These are phyloP conservation scores for Canna indica DNA, from an alignment of 176 grass and related monocot species.

Conservation along the genomic window DNA sequence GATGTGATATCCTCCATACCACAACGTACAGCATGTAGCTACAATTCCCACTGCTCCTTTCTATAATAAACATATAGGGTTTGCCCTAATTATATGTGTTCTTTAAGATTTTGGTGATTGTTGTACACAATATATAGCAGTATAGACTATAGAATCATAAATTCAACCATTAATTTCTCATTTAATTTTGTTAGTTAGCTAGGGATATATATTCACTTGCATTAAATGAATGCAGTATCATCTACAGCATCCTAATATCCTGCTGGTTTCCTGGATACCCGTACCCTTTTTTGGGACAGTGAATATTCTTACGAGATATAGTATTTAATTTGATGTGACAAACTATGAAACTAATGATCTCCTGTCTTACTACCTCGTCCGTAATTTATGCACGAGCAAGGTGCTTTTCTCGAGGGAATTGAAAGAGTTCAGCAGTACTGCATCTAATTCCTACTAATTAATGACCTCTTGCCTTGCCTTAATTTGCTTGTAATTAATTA, in stretches of 20 bases:
- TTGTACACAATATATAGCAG: too few species aligned
- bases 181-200: too few species aligned
- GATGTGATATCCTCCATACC: background rate
- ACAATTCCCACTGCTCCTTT: background rate
- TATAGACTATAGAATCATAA: too few species aligned
- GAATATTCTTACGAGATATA: background rate
- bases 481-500: too few species aligned
- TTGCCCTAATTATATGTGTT: too few species aligned
- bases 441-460: too few species aligned
- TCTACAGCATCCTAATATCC: background rate
- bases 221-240: too few species aligned
- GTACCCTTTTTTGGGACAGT: background rate
- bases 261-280: background rate
- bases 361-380: background rate
- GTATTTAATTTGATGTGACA: background rate
- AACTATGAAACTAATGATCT: background rate
- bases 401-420: background rate
- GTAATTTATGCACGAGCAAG: background rate
- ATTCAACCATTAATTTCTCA: too few species aligned
- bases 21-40: background rate
- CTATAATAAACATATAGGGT: too few species aligned
- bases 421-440: background rate
- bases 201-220: too few species aligned
- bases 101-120: too few species aligned
- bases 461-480: too few species aligned